Conservation (phyloP, 768 basidiomycete genomes). For the Termitomyces sp. region DNA sequence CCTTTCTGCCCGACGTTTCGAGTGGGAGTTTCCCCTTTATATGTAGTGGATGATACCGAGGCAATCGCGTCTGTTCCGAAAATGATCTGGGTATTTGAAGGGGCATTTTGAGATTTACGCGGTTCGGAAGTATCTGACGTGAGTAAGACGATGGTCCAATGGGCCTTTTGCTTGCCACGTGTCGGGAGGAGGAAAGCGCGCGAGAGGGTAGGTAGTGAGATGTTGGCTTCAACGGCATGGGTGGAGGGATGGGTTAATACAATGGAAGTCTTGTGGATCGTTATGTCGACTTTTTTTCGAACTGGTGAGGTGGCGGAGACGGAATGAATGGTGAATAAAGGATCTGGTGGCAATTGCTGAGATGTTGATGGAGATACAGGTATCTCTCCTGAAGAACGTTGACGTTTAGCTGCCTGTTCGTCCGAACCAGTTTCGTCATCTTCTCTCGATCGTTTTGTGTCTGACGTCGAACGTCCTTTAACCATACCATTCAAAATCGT, state of each 20-base stretch:
- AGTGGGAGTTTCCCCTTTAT: slow-evolving; percentile 21
- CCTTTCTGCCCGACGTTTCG: slow-evolving; percentile 40
- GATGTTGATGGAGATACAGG: slow-evolving; percentile 6
- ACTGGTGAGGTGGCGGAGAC: slow-evolving; percentile 69
- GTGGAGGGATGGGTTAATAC: slow-evolving; percentile 47
- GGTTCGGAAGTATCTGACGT: slow-evolving; percentile 48
- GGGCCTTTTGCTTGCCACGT: slow-evolving; percentile 62
- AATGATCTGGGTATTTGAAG: slow-evolving; percentile 49
- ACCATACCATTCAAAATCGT: slow-evolving; percentile 23
- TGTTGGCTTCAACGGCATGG: slow-evolving; percentile 39
- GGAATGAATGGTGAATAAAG: slow-evolving; percentile 54
- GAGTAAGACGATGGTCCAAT: slow-evolving; percentile 69
- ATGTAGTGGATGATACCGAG: slow-evolving; percentile 38
- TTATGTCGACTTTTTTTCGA: slow-evolving; percentile 71
- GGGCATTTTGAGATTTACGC: slow-evolving; percentile 25
- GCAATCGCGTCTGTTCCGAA: slow-evolving; percentile 64
- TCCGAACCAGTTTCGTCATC: slow-evolving; percentile 19
- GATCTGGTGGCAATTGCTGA: slow-evolving; percentile 29
- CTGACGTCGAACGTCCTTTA: slow-evolving; percentile 15
- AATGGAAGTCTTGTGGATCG: slow-evolving; percentile 44
- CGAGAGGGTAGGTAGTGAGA: slow-evolving; percentile 43
- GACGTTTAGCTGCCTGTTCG: slow-evolving; percentile 27
- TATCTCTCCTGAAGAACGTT: slow-evolving; percentile 19
- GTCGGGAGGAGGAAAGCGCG: slow-evolving; percentile 73
- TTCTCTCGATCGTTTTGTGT: slow-evolving; percentile 30